Evolutionary conservation across 148 eudicot genomes (phyloP).

Genomic region (Rhododendron kiyosumense): DNA sequence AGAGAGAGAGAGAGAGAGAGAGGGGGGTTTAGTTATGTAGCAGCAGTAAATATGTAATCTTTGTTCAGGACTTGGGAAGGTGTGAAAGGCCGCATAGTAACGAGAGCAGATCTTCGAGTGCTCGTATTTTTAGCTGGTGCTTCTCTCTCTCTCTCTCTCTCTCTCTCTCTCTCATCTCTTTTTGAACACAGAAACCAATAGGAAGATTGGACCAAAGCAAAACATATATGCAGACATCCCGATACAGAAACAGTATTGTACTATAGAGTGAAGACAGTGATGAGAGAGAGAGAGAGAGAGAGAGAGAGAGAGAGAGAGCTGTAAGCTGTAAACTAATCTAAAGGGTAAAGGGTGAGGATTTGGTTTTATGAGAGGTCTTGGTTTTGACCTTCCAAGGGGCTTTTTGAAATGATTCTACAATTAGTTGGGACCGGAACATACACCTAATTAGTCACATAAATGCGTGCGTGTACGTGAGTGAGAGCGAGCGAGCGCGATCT

Average conservation of each 20-base stretch:
- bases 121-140: background rate
- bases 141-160: background rate
- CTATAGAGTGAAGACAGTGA: background rate
- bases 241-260: background rate
- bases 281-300: background rate
- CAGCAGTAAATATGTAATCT: background rate
- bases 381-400: background rate
- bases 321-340: background rate
- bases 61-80: background rate
- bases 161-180: background rate
- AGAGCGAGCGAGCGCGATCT: too few species aligned
- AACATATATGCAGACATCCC: background rate
- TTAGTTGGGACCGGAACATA: background rate
- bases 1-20: background rate
- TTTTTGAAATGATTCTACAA: background rate
- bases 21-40: background rate
- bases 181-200: constrained; percentile 11
- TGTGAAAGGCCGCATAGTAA: background rate
- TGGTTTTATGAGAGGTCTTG: background rate
- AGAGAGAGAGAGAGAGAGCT: background rate
- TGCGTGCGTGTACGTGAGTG: too few species aligned
- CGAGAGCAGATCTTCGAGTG: constrained; percentile 16
- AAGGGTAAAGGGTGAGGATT: background rate
- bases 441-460: too few species aligned
- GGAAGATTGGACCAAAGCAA: background rate